Evolutionary conservation across 768 basidiomycete genomes (phyloP), one percentile per base, ranked within the genome.

Genomic region (Termitomyces sp.): DNA sequence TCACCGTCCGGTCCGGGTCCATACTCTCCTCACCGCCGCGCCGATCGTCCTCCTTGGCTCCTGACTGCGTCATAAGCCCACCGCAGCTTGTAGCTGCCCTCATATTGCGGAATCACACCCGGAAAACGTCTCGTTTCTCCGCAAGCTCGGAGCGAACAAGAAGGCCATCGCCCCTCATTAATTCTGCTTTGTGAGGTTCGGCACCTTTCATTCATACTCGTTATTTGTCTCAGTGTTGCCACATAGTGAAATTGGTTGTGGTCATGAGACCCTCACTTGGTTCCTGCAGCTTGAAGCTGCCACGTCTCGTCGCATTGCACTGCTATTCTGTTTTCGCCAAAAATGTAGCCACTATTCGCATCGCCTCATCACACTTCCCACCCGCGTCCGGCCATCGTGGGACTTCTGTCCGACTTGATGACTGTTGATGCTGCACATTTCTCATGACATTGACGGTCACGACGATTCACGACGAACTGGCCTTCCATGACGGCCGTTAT

Each of bases 81-180:
- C 26, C 51, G 26, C 56, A 62, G 50, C 49, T 65, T 15, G 60
- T 65, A 19, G 58, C 64, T 26, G 50, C 62, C 17, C 64, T 60
- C 44, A 56, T 59, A 15, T 44, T 65, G 42, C 62, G 62, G 28
- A 58, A 57, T 38, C 55, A 56, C 46, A 41, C 50, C 9, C 59
- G 47, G 33, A 63, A 53, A 33, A 35, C 50, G 17, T 45, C 54
- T 33, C 50, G 53, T 53, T 54, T 46, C 23, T 46, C 50, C 46
- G 37, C 50, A 8, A 51, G 56, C 28, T 49, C 59, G 41, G 54
- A 56, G 40, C 50, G 56, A 26, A 57, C 42, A 12, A 57, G 56
- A 45, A 63, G 38, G 31, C 46, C 50, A 19, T 63, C 64, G 2
- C 64, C 64, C 26, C 60, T 65, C 1, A 49, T 56, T 23, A 28